phyloP scores from a whole-genome alignment of 2,329 filamentous ascomycete species.

The Venturia nashicola region DNA sequence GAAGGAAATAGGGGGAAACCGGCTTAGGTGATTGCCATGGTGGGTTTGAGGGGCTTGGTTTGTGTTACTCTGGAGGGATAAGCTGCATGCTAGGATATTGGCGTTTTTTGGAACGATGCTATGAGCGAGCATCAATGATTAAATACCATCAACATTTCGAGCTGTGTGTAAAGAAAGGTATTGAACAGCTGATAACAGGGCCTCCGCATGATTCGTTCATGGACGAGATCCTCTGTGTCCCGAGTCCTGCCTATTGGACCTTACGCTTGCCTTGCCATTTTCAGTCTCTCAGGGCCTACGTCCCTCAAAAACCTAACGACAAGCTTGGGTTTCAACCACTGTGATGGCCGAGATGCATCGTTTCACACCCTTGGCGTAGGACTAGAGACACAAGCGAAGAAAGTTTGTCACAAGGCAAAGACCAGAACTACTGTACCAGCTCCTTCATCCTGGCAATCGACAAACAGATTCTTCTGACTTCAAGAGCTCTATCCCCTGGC shows the following conservation, averaged over 20 bases:
- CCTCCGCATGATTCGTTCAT: too few relatives aligned
- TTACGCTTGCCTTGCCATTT: not conserved
- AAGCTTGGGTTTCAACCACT: not conserved
- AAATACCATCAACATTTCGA: not conserved
- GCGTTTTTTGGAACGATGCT: not conserved
- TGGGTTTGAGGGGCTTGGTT: not conserved
- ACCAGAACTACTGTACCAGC: not conserved
- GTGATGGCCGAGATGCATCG: not conserved
- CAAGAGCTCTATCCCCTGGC: not conserved
- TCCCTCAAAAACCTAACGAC: not conserved
- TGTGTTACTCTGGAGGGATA: not conserved
- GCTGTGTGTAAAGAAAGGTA: not conserved
- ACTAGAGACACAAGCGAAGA: not conserved
- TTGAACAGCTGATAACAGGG: too few relatives aligned
- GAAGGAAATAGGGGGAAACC: conserved; percentile 34
- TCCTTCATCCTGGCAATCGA: not conserved
- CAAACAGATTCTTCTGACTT: too few relatives aligned
- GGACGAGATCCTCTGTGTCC: not conserved
- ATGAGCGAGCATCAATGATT: not conserved
- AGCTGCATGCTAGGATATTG: not conserved
- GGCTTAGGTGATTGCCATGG: conserved; percentile 14
- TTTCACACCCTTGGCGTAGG: not conserved
- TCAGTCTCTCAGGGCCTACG: not conserved
- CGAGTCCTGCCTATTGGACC: not conserved
- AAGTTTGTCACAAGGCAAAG: not conserved